A percentile compares a stretch with the other conserved stretches of the same genome.
These are phyloP conservation scores for Wickerhamomyces mucosus DNA, from an alignment of 805 yeast species.

Conservation along the genomic window DNA sequence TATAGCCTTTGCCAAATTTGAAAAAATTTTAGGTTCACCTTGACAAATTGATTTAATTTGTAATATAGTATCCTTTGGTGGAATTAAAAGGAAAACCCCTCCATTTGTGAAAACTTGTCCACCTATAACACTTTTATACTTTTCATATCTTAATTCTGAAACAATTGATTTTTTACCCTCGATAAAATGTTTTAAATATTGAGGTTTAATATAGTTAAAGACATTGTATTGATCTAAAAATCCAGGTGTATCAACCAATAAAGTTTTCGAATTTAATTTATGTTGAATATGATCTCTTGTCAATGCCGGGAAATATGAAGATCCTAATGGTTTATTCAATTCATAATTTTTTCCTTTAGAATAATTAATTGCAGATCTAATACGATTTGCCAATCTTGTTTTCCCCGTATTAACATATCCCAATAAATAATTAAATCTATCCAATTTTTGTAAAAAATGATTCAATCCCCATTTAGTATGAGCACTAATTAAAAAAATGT, in stretches of 20 bases:
- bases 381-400: conserved; percentile 44
- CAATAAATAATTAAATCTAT: conserved; percentile 36
- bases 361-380: conserved; percentile 24
- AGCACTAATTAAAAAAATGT: conserved; percentile 42
- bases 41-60: conserved; percentile 38
- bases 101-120: conserved; percentile 42
- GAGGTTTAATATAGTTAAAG: conserved; percentile 20
- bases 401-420: conserved; percentile 70
- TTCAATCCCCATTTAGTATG: conserved; percentile 42
- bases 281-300: conserved; percentile 46
- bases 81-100: conserved; percentile 48
- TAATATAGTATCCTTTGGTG: conserved; percentile 41
- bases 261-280: conserved; percentile 24
- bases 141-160: conserved; percentile 20
- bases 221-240: conserved; percentile 19
- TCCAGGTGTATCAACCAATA: conserved; percentile 32
- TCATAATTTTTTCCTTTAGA: conserved; percentile 3
- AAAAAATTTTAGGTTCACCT: conserved; percentile 22
- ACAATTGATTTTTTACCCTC: conserved; percentile 23
- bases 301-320: conserved; percentile 54
- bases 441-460: conserved; percentile 28
- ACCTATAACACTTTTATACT: conserved; percentile 29
- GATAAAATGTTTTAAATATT: conserved; percentile 21
- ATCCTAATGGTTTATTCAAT: conserved; percentile 21
- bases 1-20: conserved; percentile 25